Conservation (phyloP, 1,284 basidiomycete species). For the Ustilago tritici region DNA sequence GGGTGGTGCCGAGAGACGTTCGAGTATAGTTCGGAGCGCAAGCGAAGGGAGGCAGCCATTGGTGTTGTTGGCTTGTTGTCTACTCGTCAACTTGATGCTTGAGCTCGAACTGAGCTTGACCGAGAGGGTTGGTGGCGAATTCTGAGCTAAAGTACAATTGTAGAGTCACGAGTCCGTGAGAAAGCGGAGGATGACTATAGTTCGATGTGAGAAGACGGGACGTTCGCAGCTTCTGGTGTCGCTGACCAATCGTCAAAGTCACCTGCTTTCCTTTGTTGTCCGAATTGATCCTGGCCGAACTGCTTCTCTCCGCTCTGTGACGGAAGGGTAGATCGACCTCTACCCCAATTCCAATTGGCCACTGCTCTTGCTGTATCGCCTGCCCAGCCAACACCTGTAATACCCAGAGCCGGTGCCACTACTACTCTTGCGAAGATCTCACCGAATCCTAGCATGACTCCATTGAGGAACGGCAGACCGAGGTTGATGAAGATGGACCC, state of each 20-base stretch:
- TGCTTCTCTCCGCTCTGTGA: conserved; percentile 10
- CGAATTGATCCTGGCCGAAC: background rate
- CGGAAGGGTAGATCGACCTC: background rate
- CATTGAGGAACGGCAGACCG: conserved; percentile 92
- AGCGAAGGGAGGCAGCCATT: too few relatives aligned
- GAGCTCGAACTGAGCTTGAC: too few relatives aligned
- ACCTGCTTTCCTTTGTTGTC: conserved; percentile 20
- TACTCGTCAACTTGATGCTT: too few relatives aligned
- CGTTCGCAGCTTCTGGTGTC: conserved; percentile 9
- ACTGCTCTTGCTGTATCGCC: conserved; percentile 41
- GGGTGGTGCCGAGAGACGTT: too few relatives aligned
- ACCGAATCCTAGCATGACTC: conserved; percentile 97
- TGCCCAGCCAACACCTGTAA: conserved; percentile 44
- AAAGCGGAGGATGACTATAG: background rate
- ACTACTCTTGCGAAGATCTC: conserved; percentile 95
- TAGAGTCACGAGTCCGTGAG: too few relatives aligned
- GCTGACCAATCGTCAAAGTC: conserved; percentile 47
- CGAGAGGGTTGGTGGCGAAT: too few relatives aligned
- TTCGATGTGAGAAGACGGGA: conserved; percentile 15
- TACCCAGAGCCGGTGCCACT: conserved; percentile 71
- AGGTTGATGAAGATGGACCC: conserved; percentile 92
- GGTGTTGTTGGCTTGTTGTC: too few relatives aligned
- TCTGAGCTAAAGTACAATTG: too few relatives aligned
- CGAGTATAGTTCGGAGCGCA: too few relatives aligned
- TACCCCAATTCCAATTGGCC: conserved; percentile 36